Conservation (phyloP, 306 rosid genomes). For the Fragaria iinumae region DNA sequence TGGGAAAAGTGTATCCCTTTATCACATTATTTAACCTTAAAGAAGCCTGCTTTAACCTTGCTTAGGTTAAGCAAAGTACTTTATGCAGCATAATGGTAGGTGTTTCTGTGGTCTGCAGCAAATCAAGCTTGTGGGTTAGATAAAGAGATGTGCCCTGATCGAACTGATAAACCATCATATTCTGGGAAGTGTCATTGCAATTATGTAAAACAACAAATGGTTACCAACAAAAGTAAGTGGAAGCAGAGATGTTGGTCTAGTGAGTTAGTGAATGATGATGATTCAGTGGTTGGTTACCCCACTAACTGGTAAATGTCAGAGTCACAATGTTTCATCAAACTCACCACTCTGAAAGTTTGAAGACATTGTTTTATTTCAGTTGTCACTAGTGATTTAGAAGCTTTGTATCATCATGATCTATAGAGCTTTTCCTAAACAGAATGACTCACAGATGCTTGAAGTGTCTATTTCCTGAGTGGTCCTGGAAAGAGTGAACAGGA, state of each 20-base stretch:
- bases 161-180: background rate
- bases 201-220: background rate
- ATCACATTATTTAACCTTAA: background rate
- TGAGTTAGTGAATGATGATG: background rate
- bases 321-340: background rate
- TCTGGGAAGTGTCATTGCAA: background rate
- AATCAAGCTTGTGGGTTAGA: background rate
- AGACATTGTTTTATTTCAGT: background rate
- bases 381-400: background rate
- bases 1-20: conserved; percentile 4
- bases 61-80: background rate
- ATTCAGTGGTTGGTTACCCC: conserved; percentile 1
- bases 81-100: background rate
- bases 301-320: conserved; percentile 6
- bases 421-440: background rate
- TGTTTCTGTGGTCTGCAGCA: background rate
- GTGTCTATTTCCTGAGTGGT: conserved; percentile 5
- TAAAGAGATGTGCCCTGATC: background rate
- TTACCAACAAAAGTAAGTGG: background rate
- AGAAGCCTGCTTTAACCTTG: background rate
- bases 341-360: background rate
- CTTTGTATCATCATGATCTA: background rate
- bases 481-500: conserved; percentile 1
- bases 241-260: background rate
- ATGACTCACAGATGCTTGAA: background rate